These are phyloP conservation scores for Salix exigua DNA, from an alignment of 345 rosid species.

Conservation along the genomic window DNA sequence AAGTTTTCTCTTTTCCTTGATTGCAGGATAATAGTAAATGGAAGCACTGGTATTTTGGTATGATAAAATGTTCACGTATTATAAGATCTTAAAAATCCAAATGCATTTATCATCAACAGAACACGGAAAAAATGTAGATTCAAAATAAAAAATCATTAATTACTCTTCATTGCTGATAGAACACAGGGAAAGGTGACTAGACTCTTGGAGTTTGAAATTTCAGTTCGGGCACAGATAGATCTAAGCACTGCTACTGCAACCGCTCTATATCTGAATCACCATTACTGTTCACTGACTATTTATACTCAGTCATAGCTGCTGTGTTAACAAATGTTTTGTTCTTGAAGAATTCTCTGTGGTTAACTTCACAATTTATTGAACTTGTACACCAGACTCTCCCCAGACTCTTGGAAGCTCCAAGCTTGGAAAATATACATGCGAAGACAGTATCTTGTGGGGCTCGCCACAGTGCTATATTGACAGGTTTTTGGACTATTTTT, in stretches of 20 bases:
- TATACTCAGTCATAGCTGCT: neutral
- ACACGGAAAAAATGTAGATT: neutral
- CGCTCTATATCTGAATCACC: too few species aligned
- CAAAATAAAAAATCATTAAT: neutral
- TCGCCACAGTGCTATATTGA: conserved; percentile 71
- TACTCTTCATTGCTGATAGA: conserved; percentile 32
- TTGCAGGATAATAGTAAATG: neutral
- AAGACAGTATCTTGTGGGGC: conserved; percentile 88
- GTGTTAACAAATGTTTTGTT: neutral
- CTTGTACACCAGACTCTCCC: conserved; percentile 68
- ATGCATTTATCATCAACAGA: neutral
- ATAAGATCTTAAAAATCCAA: neutral
- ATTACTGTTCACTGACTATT: too few species aligned
- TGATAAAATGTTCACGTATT: neutral
- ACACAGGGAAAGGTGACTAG: conserved; percentile 27
- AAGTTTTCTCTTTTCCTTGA: neutral
- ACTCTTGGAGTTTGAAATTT: conserved; percentile 44
- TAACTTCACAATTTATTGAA: conserved; percentile 19
- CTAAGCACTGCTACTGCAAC: too few species aligned
- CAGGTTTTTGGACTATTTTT: conserved; percentile 43
- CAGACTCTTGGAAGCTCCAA: conserved; percentile 78
- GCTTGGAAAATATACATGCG: conserved; percentile 57
- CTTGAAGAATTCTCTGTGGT: neutral
- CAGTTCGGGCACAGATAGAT: too few species aligned
- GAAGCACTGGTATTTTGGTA: neutral